Evolutionary conservation across 441 rosid genomes (phyloP).

Genomic region (Adansonia gregorii): DNA sequence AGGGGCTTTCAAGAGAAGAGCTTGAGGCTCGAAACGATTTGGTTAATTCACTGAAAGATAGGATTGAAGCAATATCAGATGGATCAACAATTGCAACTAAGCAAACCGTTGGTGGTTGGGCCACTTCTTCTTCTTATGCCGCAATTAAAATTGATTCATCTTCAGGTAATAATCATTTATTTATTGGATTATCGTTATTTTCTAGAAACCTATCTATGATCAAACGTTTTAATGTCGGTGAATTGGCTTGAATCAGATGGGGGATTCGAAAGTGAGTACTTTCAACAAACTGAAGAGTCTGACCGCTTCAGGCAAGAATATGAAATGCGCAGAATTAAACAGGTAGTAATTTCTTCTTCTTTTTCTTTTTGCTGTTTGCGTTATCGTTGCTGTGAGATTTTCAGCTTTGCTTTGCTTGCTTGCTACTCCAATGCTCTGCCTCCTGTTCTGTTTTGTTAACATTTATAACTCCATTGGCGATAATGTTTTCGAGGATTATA

Average conservation of each 20-base stretch:
- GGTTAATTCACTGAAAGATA: slow-evolving; percentile 46
- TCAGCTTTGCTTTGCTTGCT: slow-evolving; percentile 4
- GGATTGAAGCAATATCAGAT: slow-evolving; percentile 48
- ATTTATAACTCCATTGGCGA: neutral
- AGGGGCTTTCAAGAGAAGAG: slow-evolving; percentile 48
- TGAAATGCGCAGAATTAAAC: slow-evolving; percentile 47
- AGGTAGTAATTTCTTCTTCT: slow-evolving; percentile 42
- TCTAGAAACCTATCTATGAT: neutral
- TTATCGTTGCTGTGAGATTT: slow-evolving; percentile 2
- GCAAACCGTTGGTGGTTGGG: slow-evolving; percentile 37
- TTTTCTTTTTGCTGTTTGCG: neutral
- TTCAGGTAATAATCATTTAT: slow-evolving; percentile 37
- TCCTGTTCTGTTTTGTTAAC: neutral
- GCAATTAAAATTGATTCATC: slow-evolving; percentile 47
- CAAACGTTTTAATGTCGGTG: neutral
- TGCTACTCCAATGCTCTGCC: neutral
- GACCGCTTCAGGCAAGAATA: slow-evolving; percentile 48
- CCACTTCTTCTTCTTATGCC: slow-evolving; percentile 40
- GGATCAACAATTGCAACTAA: slow-evolving; percentile 34
- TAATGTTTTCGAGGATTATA: slow-evolving; percentile 1
- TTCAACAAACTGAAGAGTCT: slow-evolving; percentile 52
- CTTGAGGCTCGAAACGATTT: slow-evolving; percentile 52
- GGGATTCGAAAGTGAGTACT: slow-evolving; percentile 41
- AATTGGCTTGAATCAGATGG: slow-evolving; percentile 35
- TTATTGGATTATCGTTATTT: neutral